These are phyloP conservation scores for Musa balbisiana DNA, from an alignment of 202 grass and related monocot genomes.

Conservation along the genomic window DNA sequence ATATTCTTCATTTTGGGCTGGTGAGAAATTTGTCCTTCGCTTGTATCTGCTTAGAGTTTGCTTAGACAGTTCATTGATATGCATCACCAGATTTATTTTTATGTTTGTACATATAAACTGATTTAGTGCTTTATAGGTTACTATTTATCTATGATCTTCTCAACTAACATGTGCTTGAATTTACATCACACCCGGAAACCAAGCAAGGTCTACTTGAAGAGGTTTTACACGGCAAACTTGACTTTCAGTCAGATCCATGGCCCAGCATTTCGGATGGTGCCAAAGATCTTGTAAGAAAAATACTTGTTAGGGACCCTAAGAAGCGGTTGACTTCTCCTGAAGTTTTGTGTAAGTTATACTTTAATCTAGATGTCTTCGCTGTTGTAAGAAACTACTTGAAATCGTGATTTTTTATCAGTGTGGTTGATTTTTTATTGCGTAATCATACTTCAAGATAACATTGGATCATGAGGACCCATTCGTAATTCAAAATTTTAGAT, in stretches of 20 bases:
- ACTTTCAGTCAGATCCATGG: slow-evolving; percentile 14
- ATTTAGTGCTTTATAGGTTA: background rate
- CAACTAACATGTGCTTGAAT: background rate
- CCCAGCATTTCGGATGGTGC: slow-evolving; percentile 5
- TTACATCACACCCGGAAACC: background rate
- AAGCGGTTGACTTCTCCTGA: slow-evolving; percentile 13
- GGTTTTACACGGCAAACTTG: background rate
- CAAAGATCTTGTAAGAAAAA: slow-evolving; percentile 15
- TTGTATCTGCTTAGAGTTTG: background rate
- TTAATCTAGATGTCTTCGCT: too few species aligned
- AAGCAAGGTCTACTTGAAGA: slow-evolving; percentile 17
- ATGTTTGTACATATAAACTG: background rate
- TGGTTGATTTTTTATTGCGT: too few species aligned
- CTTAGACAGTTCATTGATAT: background rate
- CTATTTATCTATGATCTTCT: background rate
- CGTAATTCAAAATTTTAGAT: background rate
- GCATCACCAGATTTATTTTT: background rate
- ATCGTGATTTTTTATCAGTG: too few species aligned
- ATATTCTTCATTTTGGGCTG: slow-evolving; percentile 14
- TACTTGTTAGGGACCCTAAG: slow-evolving; percentile 7
- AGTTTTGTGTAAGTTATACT: background rate
- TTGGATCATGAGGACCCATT: background rate
- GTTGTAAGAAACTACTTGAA: background rate
- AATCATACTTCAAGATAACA: too few species aligned
- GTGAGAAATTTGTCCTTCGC: background rate